phyloP scores from a whole-genome alignment of 78 protist species.

The Tieghemostelium lacteum region DNA sequence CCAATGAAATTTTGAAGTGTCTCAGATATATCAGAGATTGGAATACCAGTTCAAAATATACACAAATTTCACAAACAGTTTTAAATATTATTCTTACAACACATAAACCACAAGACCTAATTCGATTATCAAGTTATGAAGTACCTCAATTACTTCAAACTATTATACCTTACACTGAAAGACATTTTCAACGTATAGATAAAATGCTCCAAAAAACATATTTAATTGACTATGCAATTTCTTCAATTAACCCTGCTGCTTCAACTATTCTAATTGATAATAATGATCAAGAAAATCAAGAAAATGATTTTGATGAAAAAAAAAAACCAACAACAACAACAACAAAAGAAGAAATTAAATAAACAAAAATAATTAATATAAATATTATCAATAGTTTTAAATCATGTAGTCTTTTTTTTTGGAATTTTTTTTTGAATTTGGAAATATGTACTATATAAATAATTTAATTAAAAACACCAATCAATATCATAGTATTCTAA shows the following conservation, averaged over 20 bases:
- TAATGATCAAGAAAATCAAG: background rate
- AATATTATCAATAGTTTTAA: too few relatives aligned
- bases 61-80: constrained; percentile 33
- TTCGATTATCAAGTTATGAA: constrained; percentile 1
- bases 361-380: too few relatives aligned
- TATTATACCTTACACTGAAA: constrained; percentile 92
- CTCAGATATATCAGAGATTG: constrained; percentile 89
- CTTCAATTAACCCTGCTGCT: constrained; percentile 38
- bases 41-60: constrained; percentile 90
- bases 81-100: constrained; percentile 17
- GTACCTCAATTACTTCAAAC: constrained; percentile 70
- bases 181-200: constrained; percentile 89
- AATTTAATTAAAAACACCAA: constrained; percentile 5
- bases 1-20: constrained; percentile 41
- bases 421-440: too few relatives aligned
- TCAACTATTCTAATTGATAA: background rate
- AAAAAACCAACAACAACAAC: background rate
- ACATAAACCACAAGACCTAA: background rate
- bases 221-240: constrained; percentile 71
- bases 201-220: constrained; percentile 75
- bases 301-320: too few relatives aligned
- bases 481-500: constrained; percentile 8
- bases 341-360: background rate
- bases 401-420: too few relatives aligned
- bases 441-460: too few relatives aligned